A percentile compares a stretch with the other conserved stretches of the same genome.
Evolutionary conservation across 768 basidiomycete species (phyloP).

Genomic region (Agaricus subrufescens): DNA sequence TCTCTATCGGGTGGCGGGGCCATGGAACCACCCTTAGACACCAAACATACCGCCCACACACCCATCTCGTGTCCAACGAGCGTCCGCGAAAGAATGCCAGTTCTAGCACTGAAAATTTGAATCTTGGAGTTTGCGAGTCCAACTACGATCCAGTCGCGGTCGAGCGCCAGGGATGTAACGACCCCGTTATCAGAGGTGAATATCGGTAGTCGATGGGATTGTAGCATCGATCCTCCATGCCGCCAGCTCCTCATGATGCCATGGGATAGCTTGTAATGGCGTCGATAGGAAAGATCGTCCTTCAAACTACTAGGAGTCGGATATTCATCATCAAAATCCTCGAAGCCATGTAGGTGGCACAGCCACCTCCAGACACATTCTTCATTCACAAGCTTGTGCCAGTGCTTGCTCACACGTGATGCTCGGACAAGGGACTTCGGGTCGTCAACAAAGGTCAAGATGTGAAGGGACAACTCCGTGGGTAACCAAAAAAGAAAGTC

Average conservation of each 20-base stretch:
- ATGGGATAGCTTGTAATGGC: slow-evolving; percentile 70
- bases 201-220: slow-evolving; percentile 51
- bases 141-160: slow-evolving; percentile 79
- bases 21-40: slow-evolving; percentile 54
- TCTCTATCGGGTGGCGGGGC: slow-evolving; percentile 4
- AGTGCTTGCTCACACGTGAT: slow-evolving; percentile 63
- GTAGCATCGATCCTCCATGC: slow-evolving; percentile 64
- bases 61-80: slow-evolving; percentile 82
- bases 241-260: slow-evolving; percentile 78
- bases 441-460: slow-evolving; percentile 75
- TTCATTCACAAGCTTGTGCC: slow-evolving; percentile 67
- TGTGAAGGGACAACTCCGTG: slow-evolving; percentile 66
- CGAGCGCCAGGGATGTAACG: slow-evolving; percentile 85
- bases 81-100: slow-evolving; percentile 72
- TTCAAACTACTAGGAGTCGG: neutral
- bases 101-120: slow-evolving; percentile 77
- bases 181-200: slow-evolving; percentile 49
- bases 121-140: slow-evolving; percentile 85
- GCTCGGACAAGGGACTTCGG: slow-evolving; percentile 67
- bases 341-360: slow-evolving; percentile 56
- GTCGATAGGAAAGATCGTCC: slow-evolving; percentile 54
- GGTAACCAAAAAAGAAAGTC: slow-evolving; percentile 44
- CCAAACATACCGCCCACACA: slow-evolving; percentile 89
- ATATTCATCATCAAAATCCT: slow-evolving; percentile 19
- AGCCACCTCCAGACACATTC: slow-evolving; percentile 79